A percentile compares a stretch with the other conserved stretches of the same genome.
phyloP scores from a whole-genome alignment of 169 alveolate species.

The Miamiensis avidus region DNA sequence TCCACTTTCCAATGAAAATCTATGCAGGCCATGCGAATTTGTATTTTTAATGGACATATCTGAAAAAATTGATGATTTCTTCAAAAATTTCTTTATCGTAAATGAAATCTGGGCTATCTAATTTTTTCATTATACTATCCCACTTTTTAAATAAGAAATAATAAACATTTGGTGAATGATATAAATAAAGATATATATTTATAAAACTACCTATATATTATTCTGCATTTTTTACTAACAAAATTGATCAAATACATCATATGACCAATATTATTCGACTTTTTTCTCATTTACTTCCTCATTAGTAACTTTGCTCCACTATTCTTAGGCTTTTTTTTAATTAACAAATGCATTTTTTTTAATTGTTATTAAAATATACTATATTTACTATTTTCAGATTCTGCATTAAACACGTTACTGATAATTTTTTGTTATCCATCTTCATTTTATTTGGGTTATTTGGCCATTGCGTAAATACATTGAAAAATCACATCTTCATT shows the following conservation, averaged over 20 bases:
- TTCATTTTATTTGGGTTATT: not conserved
- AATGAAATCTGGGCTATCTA: constrained; percentile 17
- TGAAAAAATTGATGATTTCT: not conserved
- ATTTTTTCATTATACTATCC: constrained; percentile 16
- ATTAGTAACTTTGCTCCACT: not conserved
- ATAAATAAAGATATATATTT: no score
- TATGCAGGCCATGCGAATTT: constrained; percentile 6
- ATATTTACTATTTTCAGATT: not conserved
- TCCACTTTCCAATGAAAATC: constrained; percentile 26
- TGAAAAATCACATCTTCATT: constrained; percentile 14
- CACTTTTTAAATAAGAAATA: no score
- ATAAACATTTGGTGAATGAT: no score
- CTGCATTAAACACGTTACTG: not conserved
- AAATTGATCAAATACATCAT: constrained; percentile 13
- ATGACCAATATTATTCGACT: not conserved
- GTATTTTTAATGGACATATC: not conserved
- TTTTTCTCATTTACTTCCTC: constrained; percentile 6
- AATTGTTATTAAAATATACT: no score
- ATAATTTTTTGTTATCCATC: not conserved
- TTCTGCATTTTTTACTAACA: not conserved
- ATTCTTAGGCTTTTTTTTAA: constrained; percentile 2
- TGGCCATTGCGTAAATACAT: constrained; percentile 8
- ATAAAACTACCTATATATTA: not conserved
- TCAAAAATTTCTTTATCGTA: not conserved
- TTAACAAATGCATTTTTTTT: not conserved